Evolutionary conservation across 345 rosid species (phyloP).

Genomic region (Atalantia buxifolia): DNA sequence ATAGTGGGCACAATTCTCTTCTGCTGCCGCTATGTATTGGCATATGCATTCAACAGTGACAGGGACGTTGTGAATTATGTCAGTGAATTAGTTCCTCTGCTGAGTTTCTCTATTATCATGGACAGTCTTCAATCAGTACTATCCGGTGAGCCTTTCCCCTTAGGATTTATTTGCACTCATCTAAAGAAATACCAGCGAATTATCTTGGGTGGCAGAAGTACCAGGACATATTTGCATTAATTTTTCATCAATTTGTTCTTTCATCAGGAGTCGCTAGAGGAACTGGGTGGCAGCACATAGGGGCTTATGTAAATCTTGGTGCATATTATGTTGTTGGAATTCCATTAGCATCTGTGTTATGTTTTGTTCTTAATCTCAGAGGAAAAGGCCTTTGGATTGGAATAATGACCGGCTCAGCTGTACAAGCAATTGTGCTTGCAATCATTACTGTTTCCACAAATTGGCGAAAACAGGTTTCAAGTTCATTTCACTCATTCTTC

Average conservation of each 20-base stretch:
- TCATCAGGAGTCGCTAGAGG: constrained; percentile 38
- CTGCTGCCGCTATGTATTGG: constrained; percentile 24
- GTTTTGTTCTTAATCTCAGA: constrained; percentile 27
- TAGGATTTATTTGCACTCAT: not conserved
- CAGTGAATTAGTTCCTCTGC: constrained; percentile 31
- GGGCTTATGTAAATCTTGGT: constrained; percentile 31
- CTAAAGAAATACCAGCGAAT: not conserved
- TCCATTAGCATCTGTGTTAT: constrained; percentile 24
- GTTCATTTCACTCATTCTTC: not conserved
- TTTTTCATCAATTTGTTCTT: not conserved
- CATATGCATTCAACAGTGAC: constrained; percentile 36
- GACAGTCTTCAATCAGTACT: constrained; percentile 42
- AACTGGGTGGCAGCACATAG: constrained; percentile 40
- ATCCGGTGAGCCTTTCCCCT: constrained; percentile 28
- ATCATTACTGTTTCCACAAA: constrained; percentile 42
- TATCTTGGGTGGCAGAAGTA: too few relatives aligned
- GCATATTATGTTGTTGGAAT: constrained; percentile 37
- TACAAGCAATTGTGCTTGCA: constrained; percentile 38
- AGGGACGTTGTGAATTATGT: constrained; percentile 37
- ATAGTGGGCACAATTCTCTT: constrained; percentile 25
- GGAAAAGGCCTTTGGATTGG: constrained; percentile 49
- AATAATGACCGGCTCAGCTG: constrained; percentile 23
- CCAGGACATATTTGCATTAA: not conserved
- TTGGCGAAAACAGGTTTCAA: constrained; percentile 56
- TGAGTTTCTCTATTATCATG: constrained; percentile 31